Base-by-base conservation (phyloP, 257 asterid species). In the Rehmannia glutinosa region DNA sequence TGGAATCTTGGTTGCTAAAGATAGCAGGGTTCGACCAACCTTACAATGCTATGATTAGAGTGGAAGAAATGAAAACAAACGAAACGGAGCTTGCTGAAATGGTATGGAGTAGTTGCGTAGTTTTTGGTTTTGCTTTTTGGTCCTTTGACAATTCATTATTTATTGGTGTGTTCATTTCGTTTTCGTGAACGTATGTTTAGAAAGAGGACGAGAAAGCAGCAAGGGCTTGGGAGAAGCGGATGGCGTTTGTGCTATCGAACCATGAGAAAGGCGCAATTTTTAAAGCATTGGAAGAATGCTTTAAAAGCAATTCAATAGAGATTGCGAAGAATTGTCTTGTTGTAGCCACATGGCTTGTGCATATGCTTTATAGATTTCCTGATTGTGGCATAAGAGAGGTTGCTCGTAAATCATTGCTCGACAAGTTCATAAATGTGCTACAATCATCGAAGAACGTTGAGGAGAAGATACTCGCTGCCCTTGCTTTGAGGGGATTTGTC, bases 401-500 rank as follows among this genome's bases (percentile, higher is more conserved):
- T 23, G 95, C 97, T 47, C 83, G 94, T 3, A 79, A 80, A 73
- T 77, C 82, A 15, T 75, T 90, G 84, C 97, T 90, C 3, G 86
- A 82, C 20, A 91, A 87, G 75, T 90, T 85, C 69, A 71, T 90
- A 13, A 77, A 77, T 17, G 83, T 87, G 62, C 80, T 90, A 8
- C 97, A 82, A 64, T 90, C 97, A 27, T 85, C 97, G 0, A 90
- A 82, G 81, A 87, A 80, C 58, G 78, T 85, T 1, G 97, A 90
- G 73, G 97, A 90, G 71, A 87, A 85, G 77, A 79, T 85, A 66
- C 68, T 90, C 73, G 91, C 95, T 16, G 75, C 88, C 64, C 87
- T 87, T 64, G 91, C 93, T 64, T 73, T 90, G 70, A 74, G 89
- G 79, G 83, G 86, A 56, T 90, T 90, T 57, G 63, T 82, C 24